A percentile compares a stretch with the other conserved stretches of the same genome.
These are phyloP conservation scores for Xylaria sp. DNA, from an alignment of 2,329 filamentous ascomycete genomes.

Conservation along the genomic window DNA sequence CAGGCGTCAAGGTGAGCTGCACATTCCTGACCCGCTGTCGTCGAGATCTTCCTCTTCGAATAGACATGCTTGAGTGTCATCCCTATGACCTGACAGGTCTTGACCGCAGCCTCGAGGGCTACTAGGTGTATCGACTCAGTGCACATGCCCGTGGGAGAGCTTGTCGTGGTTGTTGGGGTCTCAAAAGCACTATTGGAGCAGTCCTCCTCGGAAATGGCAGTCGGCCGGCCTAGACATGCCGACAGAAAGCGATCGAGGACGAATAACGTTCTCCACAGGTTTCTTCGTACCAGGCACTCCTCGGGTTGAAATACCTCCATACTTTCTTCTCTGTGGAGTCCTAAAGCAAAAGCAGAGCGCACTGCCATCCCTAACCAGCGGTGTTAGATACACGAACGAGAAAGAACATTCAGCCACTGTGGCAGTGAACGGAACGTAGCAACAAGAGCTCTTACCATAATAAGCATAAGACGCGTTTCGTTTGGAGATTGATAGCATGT, in stretches of 20 bases:
- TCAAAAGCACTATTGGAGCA: constrained; percentile 63
- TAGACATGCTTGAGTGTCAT: constrained; percentile 69
- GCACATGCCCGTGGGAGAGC: constrained; percentile 28
- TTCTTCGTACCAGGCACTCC: constrained; percentile 61
- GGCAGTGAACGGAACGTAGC: background rate
- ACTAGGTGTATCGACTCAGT: constrained; percentile 46
- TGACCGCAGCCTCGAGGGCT: constrained; percentile 64
- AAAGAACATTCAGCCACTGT: background rate
- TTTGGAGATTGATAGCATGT: constrained; percentile 69
- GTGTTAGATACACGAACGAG: constrained; percentile 18
- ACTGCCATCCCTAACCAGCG: constrained; percentile 68
- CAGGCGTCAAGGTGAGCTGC: constrained; percentile 63
- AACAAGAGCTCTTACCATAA: constrained; percentile 57
- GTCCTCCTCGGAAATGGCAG: constrained; percentile 69
- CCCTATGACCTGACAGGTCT: constrained; percentile 67
- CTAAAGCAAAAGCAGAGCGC: constrained; percentile 69
- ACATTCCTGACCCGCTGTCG: constrained; percentile 66
- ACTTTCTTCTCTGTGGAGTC: constrained; percentile 69
- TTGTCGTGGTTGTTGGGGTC: constrained; percentile 14
- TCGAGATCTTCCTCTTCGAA: constrained; percentile 67
- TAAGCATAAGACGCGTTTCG: constrained; percentile 71
- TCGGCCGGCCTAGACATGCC: constrained; percentile 69
- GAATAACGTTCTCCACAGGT: constrained; percentile 72
- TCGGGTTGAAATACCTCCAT: constrained; percentile 61
- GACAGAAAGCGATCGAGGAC: constrained; percentile 72